Conservation (phyloP, 768 basidiomycete species). For the Rubroboletus satanas region DNA sequence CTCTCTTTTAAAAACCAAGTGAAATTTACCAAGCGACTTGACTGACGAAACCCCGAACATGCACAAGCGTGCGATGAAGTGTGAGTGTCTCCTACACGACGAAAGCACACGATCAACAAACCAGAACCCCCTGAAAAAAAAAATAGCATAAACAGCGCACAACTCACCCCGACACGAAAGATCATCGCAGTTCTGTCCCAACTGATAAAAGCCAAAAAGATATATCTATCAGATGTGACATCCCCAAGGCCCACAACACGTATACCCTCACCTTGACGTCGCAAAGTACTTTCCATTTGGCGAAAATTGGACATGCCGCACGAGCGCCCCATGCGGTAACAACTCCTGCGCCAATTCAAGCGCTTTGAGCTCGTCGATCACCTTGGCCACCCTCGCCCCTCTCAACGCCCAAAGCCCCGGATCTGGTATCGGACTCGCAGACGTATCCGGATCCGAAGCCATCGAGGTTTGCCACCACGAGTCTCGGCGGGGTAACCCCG, state of each 20-base stretch:
- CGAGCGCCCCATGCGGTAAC: constrained; percentile 44
- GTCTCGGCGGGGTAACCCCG: constrained; percentile 23
- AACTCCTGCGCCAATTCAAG: constrained; percentile 38
- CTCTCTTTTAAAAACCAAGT: not conserved
- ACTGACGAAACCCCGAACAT: constrained; percentile 48
- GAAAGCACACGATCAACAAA: not conserved
- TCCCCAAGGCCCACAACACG: not conserved
- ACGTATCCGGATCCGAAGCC: not conserved
- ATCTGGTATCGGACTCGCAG: constrained; percentile 18
- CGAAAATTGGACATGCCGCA: constrained; percentile 54
- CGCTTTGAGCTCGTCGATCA: constrained; percentile 39
- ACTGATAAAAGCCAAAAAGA: constrained; percentile 20
- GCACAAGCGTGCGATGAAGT: constrained; percentile 44
- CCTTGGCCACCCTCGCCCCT: constrained; percentile 35
- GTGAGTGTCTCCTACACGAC: constrained; percentile 37
- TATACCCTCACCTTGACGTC: constrained; percentile 42
- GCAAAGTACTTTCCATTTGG: constrained; percentile 52
- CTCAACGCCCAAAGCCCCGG: constrained; percentile 28
- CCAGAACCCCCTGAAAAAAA: not conserved
- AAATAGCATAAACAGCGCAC: not conserved
- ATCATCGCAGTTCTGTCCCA: constrained; percentile 50
- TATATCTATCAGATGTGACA: not conserved
- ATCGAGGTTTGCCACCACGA: constrained; percentile 27
- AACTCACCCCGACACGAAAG: constrained; percentile 42
- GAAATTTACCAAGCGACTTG: constrained; percentile 47